Percentiles rank a stretch among this genome's conserved stretches.
Conservation (phyloP, 192 early-diverging fungal genomes). For the Dissophora globulifera region DNA sequence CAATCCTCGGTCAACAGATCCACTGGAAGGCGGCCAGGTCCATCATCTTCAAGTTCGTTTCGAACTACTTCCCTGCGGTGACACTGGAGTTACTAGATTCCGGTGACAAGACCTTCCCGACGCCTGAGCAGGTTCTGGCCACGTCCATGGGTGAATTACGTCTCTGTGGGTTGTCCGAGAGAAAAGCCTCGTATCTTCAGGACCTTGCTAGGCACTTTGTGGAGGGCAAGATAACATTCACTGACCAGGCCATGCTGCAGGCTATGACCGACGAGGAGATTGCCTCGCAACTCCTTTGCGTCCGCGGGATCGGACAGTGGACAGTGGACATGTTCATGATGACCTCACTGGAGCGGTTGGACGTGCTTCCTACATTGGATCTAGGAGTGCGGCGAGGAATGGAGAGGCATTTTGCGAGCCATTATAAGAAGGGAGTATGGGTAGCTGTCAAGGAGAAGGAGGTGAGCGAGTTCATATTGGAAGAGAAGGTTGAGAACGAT, state of each 20-base stretch:
- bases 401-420: slow-evolving; percentile 37
- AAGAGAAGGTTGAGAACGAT: background rate
- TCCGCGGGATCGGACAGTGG: slow-evolving; percentile 45
- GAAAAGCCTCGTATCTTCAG: slow-evolving; percentile 49
- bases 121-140: slow-evolving; percentile 21
- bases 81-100: slow-evolving; percentile 38
- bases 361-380: slow-evolving; percentile 40
- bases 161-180: slow-evolving; percentile 32
- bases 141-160: slow-evolving; percentile 24
- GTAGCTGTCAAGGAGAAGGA: slow-evolving; percentile 3
- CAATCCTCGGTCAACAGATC: slow-evolving; percentile 41
- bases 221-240: slow-evolving; percentile 46
- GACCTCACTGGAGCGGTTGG: slow-evolving; percentile 37
- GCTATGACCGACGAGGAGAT: slow-evolving; percentile 35
- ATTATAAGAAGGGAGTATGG: slow-evolving; percentile 45
- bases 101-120: slow-evolving; percentile 30
- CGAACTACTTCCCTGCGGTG: slow-evolving; percentile 24
- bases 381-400: slow-evolving; percentile 35
- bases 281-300: slow-evolving; percentile 35
- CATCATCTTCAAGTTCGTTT: slow-evolving; percentile 50
- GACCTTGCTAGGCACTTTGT: slow-evolving; percentile 40
- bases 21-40: slow-evolving; percentile 47
- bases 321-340: slow-evolving; percentile 53
- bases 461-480: too few relatives aligned
- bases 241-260: slow-evolving; percentile 23